Evolutionary conservation across 2,329 filamentous ascomycete genomes (phyloP).

Genomic region (Fusarium falciforme): DNA sequence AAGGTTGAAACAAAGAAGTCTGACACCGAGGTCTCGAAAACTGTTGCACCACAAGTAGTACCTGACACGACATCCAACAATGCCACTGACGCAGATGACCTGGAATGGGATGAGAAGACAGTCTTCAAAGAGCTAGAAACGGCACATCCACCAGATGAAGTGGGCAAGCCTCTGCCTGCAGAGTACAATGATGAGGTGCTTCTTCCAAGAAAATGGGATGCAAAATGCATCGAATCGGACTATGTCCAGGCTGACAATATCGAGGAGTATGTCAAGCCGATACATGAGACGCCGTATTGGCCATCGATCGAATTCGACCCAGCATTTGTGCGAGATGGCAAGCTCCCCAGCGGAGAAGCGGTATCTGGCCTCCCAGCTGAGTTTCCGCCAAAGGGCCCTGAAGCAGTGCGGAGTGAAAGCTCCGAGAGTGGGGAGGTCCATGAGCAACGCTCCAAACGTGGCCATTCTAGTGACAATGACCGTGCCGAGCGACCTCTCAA

Average conservation of each 20-base stretch:
- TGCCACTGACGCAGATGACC: slow-evolving; percentile 46
- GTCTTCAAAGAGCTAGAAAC: slow-evolving; percentile 53
- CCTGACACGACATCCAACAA: slow-evolving; percentile 18
- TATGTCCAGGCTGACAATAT: slow-evolving; percentile 57
- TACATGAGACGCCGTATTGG: slow-evolving; percentile 57
- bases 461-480: slow-evolving; percentile 20
- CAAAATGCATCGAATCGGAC: slow-evolving; percentile 56
- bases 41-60: slow-evolving; percentile 11
- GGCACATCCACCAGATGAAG: slow-evolving; percentile 56
- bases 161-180: slow-evolving; percentile 57
- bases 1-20: slow-evolving; percentile 17
- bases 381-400: slow-evolving; percentile 6
- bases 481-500: slow-evolving; percentile 31
- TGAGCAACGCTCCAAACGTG: slow-evolving; percentile 29
- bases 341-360: slow-evolving; percentile 37
- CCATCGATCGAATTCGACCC: slow-evolving; percentile 55
- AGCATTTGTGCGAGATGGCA: slow-evolving; percentile 50
- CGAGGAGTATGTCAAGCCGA: slow-evolving; percentile 55
- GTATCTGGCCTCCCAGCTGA: slow-evolving; percentile 27
- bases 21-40: slow-evolving; percentile 12
- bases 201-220: slow-evolving; percentile 57
- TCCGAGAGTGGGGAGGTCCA: slow-evolving; percentile 32
- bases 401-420: slow-evolving; percentile 20
- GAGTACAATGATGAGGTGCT: slow-evolving; percentile 59
- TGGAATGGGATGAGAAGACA: slow-evolving; percentile 52